These are phyloP conservation scores for Tylopilus cervinicoccineus DNA, from an alignment of 768 basidiomycete genomes.

Conservation along the genomic window DNA sequence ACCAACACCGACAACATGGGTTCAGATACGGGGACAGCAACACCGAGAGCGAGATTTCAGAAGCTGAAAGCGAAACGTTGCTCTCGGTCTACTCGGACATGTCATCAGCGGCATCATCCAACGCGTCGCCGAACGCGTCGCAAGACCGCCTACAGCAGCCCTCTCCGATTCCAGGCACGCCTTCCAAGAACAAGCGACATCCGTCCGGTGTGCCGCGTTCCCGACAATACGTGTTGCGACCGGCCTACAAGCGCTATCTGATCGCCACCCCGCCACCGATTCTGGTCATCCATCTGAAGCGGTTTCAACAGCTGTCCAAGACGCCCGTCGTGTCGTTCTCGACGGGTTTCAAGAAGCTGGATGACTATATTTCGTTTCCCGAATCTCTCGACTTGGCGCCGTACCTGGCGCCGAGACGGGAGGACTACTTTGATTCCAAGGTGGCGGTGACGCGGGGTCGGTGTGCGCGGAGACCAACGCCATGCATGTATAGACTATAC, in stretches of 20 bases:
- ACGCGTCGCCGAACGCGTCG: slow-evolving; percentile 30
- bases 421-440: slow-evolving; percentile 57
- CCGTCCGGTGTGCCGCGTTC: slow-evolving; percentile 33
- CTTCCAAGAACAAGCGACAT: slow-evolving; percentile 32
- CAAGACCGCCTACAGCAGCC: slow-evolving; percentile 22
- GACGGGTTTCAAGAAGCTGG: slow-evolving; percentile 80
- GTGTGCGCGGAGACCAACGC: slow-evolving; percentile 20
- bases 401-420: slow-evolving; percentile 78
- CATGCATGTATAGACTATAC: slow-evolving; percentile 67
- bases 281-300: slow-evolving; percentile 88
- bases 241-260: slow-evolving; percentile 93
- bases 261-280: slow-evolving; percentile 83
- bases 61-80: slow-evolving; percentile 33
- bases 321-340: slow-evolving; percentile 59
- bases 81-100: slow-evolving; percentile 31
- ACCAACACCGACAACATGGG: slow-evolving; percentile 16
- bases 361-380: slow-evolving; percentile 90
- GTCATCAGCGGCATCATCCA: slow-evolving; percentile 31
- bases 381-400: slow-evolving; percentile 81
- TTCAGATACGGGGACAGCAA: slow-evolving; percentile 24
- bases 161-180: slow-evolving; percentile 20
- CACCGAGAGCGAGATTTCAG: slow-evolving; percentile 31
- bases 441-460: slow-evolving; percentile 22
- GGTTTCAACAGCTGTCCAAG: slow-evolving; percentile 84
- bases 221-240: slow-evolving; percentile 68